Percentiles rank a stretch among this genome's conserved stretches.
These are phyloP conservation scores for Mycena indigotica DNA, from an alignment of 768 basidiomycete species.

Conservation along the genomic window DNA sequence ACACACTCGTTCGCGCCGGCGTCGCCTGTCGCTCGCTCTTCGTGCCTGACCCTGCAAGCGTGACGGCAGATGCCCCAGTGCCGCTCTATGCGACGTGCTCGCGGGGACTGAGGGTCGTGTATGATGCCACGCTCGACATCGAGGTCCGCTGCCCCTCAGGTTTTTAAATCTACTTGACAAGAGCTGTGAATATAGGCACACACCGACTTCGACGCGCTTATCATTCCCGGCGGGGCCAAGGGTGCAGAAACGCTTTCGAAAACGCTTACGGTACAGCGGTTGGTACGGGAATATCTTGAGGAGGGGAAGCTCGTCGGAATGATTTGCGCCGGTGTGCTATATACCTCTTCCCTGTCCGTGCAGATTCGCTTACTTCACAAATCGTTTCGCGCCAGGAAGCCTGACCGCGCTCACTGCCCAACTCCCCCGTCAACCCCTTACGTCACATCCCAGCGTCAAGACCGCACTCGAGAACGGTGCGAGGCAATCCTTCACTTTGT, in stretches of 20 bases:
- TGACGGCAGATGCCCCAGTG: conserved; percentile 28
- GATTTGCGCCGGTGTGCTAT: conserved; percentile 82
- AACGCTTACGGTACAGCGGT: conserved; percentile 57
- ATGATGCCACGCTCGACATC: conserved; percentile 58
- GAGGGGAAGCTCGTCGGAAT: conserved; percentile 68
- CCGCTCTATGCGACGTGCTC: conserved; percentile 65
- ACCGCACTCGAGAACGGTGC: conserved; percentile 56
- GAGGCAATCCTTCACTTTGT: conserved; percentile 12
- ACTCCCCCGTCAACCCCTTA: conserved; percentile 64
- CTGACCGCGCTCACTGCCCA: conserved; percentile 65
- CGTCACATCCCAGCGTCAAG: conserved; percentile 78
- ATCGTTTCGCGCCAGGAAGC: conserved; percentile 58
- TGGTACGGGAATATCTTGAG: conserved; percentile 60
- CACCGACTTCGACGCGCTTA: conserved; percentile 58
- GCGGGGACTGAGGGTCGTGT: conserved; percentile 71
- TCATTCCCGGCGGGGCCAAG: conserved; percentile 79
- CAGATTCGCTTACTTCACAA: too few relatives aligned
- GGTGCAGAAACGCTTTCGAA: conserved; percentile 75
- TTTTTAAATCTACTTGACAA: too few relatives aligned
- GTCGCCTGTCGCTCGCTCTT: conserved; percentile 67
- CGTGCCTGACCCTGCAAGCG: conserved; percentile 42
- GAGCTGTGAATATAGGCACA: too few relatives aligned
- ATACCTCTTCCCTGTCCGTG: too few relatives aligned
- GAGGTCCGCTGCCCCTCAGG: conserved; percentile 49
- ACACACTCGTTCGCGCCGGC: conserved; percentile 79